phyloP scores from a whole-genome alignment of 2,329 filamentous ascomycete species.

The Pseudocercospora eumusae region DNA sequence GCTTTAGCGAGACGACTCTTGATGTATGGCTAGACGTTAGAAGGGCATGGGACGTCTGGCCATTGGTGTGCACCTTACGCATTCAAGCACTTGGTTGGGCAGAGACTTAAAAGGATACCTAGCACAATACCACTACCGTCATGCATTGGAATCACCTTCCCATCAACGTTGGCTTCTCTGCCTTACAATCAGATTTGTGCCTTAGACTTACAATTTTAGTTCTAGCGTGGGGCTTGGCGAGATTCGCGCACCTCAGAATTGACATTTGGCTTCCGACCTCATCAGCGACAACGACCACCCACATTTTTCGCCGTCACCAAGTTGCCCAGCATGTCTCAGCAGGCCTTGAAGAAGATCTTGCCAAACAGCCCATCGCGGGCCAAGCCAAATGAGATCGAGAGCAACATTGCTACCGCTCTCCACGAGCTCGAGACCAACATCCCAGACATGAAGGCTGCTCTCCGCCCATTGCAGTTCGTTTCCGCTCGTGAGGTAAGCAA shows the following conservation, averaged over 20 bases:
- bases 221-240: not conserved
- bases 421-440: conserved; percentile 99
- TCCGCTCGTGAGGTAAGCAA: conserved; percentile 97
- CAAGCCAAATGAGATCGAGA: conserved; percentile 97
- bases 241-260: not conserved
- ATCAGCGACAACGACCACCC: not conserved
- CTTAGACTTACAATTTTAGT: not conserved
- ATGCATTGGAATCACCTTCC: not conserved
- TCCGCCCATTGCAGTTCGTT: conserved; percentile 97
- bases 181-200: not conserved
- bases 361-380: conserved; percentile 93
- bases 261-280: not conserved
- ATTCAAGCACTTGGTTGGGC: conserved; percentile 7
- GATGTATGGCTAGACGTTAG: conserved; percentile 9
- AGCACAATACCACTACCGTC: conserved; percentile 10
- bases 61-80: conserved; percentile 2
- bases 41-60: conserved; percentile 7
- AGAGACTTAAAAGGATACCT: conserved; percentile 11
- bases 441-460: conserved; percentile 91
- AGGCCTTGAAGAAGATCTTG: conserved; percentile 97
- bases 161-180: not conserved
- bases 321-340: conserved; percentile 58
- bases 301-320: conserved; percentile 12
- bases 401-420: conserved; percentile 92
- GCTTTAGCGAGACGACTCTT: conserved; percentile 7